Base-by-base conservation (phyloP, 139 green algal species). In the Raphidocelis subcapitata region DNA sequence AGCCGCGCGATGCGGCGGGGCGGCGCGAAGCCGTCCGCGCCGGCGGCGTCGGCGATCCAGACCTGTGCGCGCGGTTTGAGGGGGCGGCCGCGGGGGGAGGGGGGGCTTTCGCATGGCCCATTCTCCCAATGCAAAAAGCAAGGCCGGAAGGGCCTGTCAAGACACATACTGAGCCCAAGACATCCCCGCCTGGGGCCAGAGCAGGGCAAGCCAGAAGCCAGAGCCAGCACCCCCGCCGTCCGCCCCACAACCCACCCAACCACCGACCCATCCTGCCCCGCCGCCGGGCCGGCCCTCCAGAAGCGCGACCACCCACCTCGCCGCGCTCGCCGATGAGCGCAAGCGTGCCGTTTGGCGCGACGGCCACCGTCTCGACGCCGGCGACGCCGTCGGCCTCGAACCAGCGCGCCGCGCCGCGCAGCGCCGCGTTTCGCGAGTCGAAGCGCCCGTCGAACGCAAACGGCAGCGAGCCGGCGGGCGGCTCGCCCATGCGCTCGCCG, bases 291-390 rank as follows among this genome's bases (percentile, higher is more conserved):
- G 24, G 23, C n/a, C 52, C 1, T 65, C 52, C 18, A 51, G 33
- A 55, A 29, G 5, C 16, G 16, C 26, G 52, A 31, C 26, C 29
- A 29, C 10, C 1, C 46, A 70, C 46, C 35, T 65, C 8, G 2
- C 73, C 73, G 59, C 60, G 65, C 26, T 67, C 55, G 41, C 73
- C 73, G 5, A 79, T 36, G 0, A 73, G 51, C 28, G 61, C 62
- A 0, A 69, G 21, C 15, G n/a, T 31, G 0, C 73, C 73, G 14
- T 73, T 33, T 14, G 61, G 47, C 3, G n/a, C 61, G 15, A 70
- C 3, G 21, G 76, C 54, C 33, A 74, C 68, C 33, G 76, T 57
- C 35, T 73, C 65, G 2, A 56, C 62, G 62, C 62, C 62, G 5
- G 3, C 24, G 23, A 69, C 18, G 33, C 18, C 15, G 41, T 67